Percentiles rank a stretch among this genome's conserved stretches.
Evolutionary conservation across 306 rosid genomes (phyloP).

Genomic region (Vigna trinervia): DNA sequence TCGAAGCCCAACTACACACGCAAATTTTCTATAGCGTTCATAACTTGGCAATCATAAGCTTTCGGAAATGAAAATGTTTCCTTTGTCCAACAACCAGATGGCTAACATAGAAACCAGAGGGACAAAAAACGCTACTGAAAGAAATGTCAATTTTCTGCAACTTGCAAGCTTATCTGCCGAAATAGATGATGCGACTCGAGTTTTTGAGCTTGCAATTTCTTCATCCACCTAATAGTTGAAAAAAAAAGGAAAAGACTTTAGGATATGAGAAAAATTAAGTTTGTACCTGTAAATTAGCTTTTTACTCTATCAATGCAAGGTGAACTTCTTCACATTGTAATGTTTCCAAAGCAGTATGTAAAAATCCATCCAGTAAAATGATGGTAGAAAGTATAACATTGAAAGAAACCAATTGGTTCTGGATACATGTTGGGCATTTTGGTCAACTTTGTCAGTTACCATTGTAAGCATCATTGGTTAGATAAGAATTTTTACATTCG

Average conservation of each 20-base stretch:
- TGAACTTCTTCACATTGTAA: background rate
- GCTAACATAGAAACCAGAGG: slow-evolving; percentile 52
- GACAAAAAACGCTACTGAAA: slow-evolving; percentile 50
- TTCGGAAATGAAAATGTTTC: slow-evolving; percentile 42
- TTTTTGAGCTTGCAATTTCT: slow-evolving; percentile 46
- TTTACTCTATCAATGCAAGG: slow-evolving; percentile 24
- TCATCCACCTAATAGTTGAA: slow-evolving; percentile 64
- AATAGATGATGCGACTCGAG: slow-evolving; percentile 43
- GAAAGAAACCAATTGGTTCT: background rate
- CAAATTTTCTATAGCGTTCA: slow-evolving; percentile 32
- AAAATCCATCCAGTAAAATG: background rate
- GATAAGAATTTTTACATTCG: background rate
- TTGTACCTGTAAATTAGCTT: slow-evolving; percentile 3
- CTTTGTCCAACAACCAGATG: slow-evolving; percentile 51
- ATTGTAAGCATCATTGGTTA: background rate
- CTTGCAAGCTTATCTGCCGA: slow-evolving; percentile 46
- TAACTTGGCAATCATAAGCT: slow-evolving; percentile 47
- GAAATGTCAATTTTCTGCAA: slow-evolving; percentile 43
- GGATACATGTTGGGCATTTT: slow-evolving; percentile 15
- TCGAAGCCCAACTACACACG: slow-evolving; percentile 43
- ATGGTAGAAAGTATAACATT: background rate
- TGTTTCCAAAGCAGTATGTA: background rate
- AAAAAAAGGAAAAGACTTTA: slow-evolving; percentile 19
- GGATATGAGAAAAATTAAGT: slow-evolving; percentile 25
- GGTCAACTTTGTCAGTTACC: slow-evolving; percentile 11